phyloP scores from a whole-genome alignment of 2,329 filamentous ascomycete species.

The Peltaster fructicola region DNA sequence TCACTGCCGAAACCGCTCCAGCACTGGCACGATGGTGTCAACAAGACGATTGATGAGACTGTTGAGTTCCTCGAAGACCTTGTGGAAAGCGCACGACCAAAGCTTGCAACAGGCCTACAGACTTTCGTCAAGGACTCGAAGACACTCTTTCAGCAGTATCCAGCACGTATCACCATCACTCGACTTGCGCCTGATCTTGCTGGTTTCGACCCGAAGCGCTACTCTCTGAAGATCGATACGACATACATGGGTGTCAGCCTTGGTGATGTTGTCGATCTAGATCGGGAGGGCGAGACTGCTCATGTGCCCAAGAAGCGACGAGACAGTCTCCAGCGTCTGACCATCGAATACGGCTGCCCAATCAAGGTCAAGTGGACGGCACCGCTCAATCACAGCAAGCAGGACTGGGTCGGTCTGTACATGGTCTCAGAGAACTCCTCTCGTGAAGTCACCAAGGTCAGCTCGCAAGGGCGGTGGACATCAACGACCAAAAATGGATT shows the following conservation, averaged over 20 bases:
- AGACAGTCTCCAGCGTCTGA: conserved; percentile 51
- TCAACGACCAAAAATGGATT: conserved; percentile 62
- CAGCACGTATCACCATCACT: conserved; percentile 68
- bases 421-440: conserved; percentile 88
- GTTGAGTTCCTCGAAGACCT: conserved; percentile 84
- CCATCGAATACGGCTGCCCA: conserved; percentile 77
- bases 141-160: conserved; percentile 75
- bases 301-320: conserved; percentile 45
- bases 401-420: conserved; percentile 93
- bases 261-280: conserved; percentile 37
- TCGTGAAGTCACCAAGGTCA: conserved; percentile 64
- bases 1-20: conserved; percentile 70
- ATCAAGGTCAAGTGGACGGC: conserved; percentile 84
- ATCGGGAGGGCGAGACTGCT: conserved; percentile 55
- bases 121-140: conserved; percentile 78
- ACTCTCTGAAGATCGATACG: conserved; percentile 58
- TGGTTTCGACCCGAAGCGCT: conserved; percentile 62
- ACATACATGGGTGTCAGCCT: conserved; percentile 24
- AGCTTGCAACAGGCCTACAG: conserved; percentile 68
- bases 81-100: conserved; percentile 68
- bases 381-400: conserved; percentile 68
- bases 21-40: conserved; percentile 69
- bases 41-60: conserved; percentile 71
- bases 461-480: conserved; percentile 78
- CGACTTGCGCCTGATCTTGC: conserved; percentile 63